These are phyloP conservation scores for Paramyrothecium sp. DNA, from an alignment of 2,329 filamentous ascomycete genomes.

Conservation along the genomic window DNA sequence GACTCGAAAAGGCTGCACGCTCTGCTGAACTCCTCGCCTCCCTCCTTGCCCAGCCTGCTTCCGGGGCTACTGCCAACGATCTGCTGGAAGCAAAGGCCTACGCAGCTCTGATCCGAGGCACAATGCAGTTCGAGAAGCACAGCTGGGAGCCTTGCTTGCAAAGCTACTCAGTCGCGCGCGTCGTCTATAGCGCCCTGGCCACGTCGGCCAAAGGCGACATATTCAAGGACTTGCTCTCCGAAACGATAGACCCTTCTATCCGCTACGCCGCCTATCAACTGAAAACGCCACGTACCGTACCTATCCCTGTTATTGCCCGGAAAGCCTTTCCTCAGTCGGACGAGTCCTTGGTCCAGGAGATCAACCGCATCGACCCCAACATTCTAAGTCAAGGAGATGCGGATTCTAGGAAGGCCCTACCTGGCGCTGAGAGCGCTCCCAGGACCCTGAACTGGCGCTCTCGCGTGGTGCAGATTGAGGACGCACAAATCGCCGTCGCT, in stretches of 20 bases:
- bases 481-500: slow-evolving; percentile 85
- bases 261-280: slow-evolving; percentile 93
- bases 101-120: slow-evolving; percentile 70
- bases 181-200: slow-evolving; percentile 79
- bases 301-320: slow-evolving; percentile 75
- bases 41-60: slow-evolving; percentile 63
- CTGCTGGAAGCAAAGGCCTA: slow-evolving; percentile 87
- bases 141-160: slow-evolving; percentile 78
- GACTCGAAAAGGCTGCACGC: slow-evolving; percentile 75
- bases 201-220: slow-evolving; percentile 62
- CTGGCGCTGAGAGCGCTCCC: slow-evolving; percentile 56
- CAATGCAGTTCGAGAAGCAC: slow-evolving; percentile 82
- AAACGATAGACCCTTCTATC: slow-evolving; percentile 89
- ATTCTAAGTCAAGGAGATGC: slow-evolving; percentile 57
- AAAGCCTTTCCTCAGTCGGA: slow-evolving; percentile 73
- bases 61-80: slow-evolving; percentile 67
- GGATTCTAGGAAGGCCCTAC: slow-evolving; percentile 48
- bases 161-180: slow-evolving; percentile 71
- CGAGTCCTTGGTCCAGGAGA: slow-evolving; percentile 57
- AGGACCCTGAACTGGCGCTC: slow-evolving; percentile 83
- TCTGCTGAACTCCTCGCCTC: slow-evolving; percentile 67
- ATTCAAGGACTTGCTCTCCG: slow-evolving; percentile 81
- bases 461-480: slow-evolving; percentile 83
- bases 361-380: slow-evolving; percentile 69
- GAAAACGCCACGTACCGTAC: slow-evolving; percentile 80